Evolutionary conservation across 345 rosid genomes (phyloP).

Genomic region (Geranium rotundifolium): DNA sequence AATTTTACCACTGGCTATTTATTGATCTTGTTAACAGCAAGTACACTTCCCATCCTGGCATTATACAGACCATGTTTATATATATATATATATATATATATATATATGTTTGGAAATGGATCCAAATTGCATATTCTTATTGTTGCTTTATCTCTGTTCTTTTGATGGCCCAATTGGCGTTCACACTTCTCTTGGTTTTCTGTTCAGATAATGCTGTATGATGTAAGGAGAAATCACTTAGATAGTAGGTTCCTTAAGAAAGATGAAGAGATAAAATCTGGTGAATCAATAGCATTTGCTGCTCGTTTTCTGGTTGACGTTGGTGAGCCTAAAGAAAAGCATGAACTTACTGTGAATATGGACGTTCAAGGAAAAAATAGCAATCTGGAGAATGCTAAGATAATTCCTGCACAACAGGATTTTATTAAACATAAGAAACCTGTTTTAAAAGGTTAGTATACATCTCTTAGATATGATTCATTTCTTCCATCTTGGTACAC

Average conservation of each 20-base stretch:
- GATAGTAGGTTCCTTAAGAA: constrained; percentile 37
- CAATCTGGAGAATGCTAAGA: constrained; percentile 7
- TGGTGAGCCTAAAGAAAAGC: constrained; percentile 29
- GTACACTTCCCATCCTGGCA: background rate
- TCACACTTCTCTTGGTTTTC: constrained; percentile 7
- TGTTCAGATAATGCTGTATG: constrained; percentile 43
- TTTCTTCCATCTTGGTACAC: too few relatives aligned
- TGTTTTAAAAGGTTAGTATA: constrained; percentile 16
- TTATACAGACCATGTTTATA: background rate
- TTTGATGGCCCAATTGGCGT: constrained; percentile 4
- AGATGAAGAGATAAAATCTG: constrained; percentile 34
- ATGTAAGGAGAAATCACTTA: constrained; percentile 30
- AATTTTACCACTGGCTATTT: too few relatives aligned
- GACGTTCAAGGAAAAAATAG: constrained; percentile 7
- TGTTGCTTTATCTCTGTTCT: constrained; percentile 7
- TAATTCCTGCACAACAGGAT: constrained; percentile 9
- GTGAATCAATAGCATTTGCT: constrained; percentile 30
- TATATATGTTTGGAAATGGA: background rate
- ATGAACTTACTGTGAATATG: constrained; percentile 10
- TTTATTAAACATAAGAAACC: constrained; percentile 13
- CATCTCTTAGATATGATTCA: background rate
- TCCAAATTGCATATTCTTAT: background rate
- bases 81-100: too few relatives aligned
- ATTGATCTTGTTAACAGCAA: background rate
- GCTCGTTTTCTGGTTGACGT: constrained; percentile 36